Evolutionary conservation across 345 rosid species (phyloP).

Genomic region (Turnera subulata): DNA sequence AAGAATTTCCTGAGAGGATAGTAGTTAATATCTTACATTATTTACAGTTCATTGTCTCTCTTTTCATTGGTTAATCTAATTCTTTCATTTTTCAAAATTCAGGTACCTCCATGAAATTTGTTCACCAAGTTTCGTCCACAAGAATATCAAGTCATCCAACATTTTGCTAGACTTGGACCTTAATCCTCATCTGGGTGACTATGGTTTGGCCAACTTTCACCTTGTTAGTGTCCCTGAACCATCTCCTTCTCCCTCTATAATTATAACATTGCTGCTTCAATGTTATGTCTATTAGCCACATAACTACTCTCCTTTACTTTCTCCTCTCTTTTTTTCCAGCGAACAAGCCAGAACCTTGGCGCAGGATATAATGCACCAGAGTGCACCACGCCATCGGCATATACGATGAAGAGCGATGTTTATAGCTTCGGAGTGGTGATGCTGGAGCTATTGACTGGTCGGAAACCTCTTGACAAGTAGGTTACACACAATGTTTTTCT

Average conservation of each 20-base stretch:
- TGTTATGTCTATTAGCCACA: too few relatives aligned
- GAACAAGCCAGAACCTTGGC: conserved; percentile 85
- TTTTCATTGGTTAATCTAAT: too few relatives aligned
- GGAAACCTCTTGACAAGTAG: conserved; percentile 81
- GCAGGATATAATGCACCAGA: conserved; percentile 96
- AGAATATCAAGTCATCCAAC: conserved; percentile 92
- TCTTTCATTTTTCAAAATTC: conserved; percentile 4
- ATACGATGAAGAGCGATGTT: conserved; percentile 79
- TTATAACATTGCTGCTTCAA: too few relatives aligned
- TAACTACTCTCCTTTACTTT: not conserved
- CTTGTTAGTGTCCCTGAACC: conserved; percentile 34
- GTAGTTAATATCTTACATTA: too few relatives aligned
- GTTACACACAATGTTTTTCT: not conserved
- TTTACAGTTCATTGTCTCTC: too few relatives aligned
- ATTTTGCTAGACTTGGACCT: conserved; percentile 85
- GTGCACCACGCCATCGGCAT: conserved; percentile 62
- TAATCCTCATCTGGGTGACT: conserved; percentile 75
- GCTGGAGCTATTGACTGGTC: conserved; percentile 85
- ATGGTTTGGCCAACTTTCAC: conserved; percentile 74
- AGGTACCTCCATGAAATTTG: conserved; percentile 94
- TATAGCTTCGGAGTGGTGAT: conserved; percentile 96
- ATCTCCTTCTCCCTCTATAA: too few relatives aligned
- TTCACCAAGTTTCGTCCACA: conserved; percentile 82
- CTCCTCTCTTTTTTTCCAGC: conserved; percentile 32
- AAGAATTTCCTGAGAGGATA: too few relatives aligned